Evolutionary conservation across 805 yeast species (phyloP).

Genomic region (Ogataea sp.): DNA sequence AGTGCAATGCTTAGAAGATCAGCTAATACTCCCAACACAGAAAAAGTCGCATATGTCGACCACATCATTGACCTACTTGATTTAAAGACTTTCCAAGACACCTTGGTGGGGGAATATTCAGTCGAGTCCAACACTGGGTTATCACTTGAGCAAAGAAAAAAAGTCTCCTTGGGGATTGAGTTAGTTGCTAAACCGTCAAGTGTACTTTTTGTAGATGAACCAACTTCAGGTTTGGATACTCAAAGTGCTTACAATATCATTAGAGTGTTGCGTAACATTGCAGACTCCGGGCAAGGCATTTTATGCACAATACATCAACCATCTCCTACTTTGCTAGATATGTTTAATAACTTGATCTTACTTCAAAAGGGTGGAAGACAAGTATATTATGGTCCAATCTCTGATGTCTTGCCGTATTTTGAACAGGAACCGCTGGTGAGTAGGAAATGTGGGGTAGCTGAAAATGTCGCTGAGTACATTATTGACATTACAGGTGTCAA

Average conservation of each 20-base stretch:
- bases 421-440: slow-evolving; percentile 23
- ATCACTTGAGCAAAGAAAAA: slow-evolving; percentile 34
- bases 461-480: slow-evolving; percentile 37
- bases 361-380: slow-evolving; percentile 38
- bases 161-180: slow-evolving; percentile 37
- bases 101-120: slow-evolving; percentile 24
- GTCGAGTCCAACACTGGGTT: slow-evolving; percentile 29
- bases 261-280: slow-evolving; percentile 33
- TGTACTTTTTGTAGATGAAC: slow-evolving; percentile 41
- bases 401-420: slow-evolving; percentile 25
- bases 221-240: slow-evolving; percentile 46
- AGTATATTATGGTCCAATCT: slow-evolving; percentile 33
- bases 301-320: slow-evolving; percentile 53
- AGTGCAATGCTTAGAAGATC: slow-evolving; percentile 26
- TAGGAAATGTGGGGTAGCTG: slow-evolving; percentile 29
- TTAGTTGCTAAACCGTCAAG: slow-evolving; percentile 41
- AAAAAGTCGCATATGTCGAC: slow-evolving; percentile 35
- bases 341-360: slow-evolving; percentile 38
- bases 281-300: slow-evolving; percentile 38
- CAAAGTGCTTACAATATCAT: slow-evolving; percentile 47
- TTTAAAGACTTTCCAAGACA: slow-evolving; percentile 39
- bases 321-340: slow-evolving; percentile 39
- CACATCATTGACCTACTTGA: slow-evolving; percentile 32
- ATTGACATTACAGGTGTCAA: slow-evolving; percentile 37
- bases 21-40: slow-evolving; percentile 24